Conservation (phyloP, 176 grass and related monocot species). For the Hyparrhenia diplandra region DNA sequence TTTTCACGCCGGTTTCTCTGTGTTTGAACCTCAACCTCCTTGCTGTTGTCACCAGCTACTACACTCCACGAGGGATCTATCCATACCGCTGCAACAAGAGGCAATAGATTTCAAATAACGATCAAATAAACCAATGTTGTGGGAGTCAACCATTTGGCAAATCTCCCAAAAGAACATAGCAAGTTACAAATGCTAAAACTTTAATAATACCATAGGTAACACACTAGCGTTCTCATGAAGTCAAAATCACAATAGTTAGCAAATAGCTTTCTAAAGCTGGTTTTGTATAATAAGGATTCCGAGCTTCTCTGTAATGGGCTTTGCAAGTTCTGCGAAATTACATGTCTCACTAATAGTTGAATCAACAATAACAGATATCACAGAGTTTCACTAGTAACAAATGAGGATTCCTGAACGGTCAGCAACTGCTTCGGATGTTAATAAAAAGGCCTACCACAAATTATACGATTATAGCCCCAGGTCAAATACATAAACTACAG, state of each 20-base stretch:
- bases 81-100: conserved; percentile 59
- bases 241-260: too few relatives aligned
- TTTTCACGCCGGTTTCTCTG: conserved; percentile 74
- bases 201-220: neutral
- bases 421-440: neutral
- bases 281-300: too few relatives aligned
- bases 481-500: neutral
- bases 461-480: neutral
- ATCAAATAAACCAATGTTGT: neutral
- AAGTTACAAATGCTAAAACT: neutral
- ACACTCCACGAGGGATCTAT: conserved; percentile 71
- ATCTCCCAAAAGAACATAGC: neutral
- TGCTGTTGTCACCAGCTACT: conserved; percentile 66
- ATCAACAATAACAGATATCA: too few relatives aligned
- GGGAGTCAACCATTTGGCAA: neutral
- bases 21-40: conserved; percentile 74
- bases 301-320: too few relatives aligned
- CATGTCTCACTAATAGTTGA: too few relatives aligned
- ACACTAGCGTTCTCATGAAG: too few relatives aligned
- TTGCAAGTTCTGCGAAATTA: too few relatives aligned
- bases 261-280: too few relatives aligned
- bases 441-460: neutral
- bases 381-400: too few relatives aligned
- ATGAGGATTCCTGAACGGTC: too few relatives aligned
- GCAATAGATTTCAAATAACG: conserved; percentile 37